Conservation (phyloP, 148 eudicot genomes). For the Dianthus caryophyllus region DNA sequence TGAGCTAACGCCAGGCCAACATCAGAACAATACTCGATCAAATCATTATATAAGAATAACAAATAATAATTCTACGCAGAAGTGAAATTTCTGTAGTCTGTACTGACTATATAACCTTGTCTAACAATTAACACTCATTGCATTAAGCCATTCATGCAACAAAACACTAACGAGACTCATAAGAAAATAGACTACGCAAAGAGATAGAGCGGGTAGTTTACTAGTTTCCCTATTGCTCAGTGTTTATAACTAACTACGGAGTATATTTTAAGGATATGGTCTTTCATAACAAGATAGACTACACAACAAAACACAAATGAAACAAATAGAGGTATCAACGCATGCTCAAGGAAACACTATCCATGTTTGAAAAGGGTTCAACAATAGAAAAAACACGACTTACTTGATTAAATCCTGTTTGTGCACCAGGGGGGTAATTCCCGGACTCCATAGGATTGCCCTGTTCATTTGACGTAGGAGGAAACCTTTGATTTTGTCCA, state of each 20-base stretch:
- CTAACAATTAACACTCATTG: too few relatives aligned
- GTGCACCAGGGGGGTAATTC: constrained; percentile 28
- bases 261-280: background rate
- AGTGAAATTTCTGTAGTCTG: too few relatives aligned
- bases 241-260: background rate
- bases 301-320: background rate
- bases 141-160: too few relatives aligned
- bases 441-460: constrained; percentile 32
- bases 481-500: constrained; percentile 28
- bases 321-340: background rate
- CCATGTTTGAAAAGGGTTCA: background rate
- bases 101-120: too few relatives aligned
- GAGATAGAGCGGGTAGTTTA: too few relatives aligned
- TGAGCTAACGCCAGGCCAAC: too few relatives aligned
- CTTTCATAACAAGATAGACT: background rate
- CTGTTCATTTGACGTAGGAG: constrained; percentile 29
- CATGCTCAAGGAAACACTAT: background rate
- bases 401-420: constrained; percentile 42
- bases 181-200: too few relatives aligned
- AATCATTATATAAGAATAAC: too few relatives aligned
- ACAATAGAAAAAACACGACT: constrained; percentile 19
- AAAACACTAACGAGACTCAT: too few relatives aligned
- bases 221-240: background rate
- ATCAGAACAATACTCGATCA: too few relatives aligned
- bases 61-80: too few relatives aligned